These are phyloP conservation scores for Colletotrichum tropicicola DNA, from an alignment of 2,329 filamentous ascomycete genomes.

Conservation along the genomic window DNA sequence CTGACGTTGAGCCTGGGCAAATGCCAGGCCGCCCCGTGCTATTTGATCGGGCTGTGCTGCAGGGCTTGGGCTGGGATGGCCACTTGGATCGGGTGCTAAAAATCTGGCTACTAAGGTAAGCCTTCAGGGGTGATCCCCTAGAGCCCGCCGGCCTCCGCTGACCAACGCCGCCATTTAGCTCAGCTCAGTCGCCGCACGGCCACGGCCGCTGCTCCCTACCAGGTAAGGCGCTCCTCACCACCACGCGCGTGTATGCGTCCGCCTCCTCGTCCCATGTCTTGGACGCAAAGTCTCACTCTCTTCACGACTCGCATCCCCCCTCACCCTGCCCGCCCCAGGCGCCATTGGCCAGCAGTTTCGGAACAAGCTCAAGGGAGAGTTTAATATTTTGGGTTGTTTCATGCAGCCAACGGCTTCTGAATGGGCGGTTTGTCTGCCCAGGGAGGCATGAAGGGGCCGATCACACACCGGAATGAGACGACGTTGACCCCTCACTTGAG, in stretches of 20 bases:
- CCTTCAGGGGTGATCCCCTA: constrained; percentile 26
- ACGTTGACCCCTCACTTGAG: constrained; percentile 11
- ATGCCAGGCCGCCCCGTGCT: background rate
- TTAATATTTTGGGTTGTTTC: constrained; percentile 24
- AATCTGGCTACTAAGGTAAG: background rate
- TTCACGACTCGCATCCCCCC: constrained; percentile 12
- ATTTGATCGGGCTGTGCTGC: constrained; percentile 4
- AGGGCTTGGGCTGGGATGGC: constrained; percentile 15
- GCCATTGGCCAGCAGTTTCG: constrained; percentile 12
- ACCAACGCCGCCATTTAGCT: too few relatives aligned
- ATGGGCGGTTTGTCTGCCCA: background rate
- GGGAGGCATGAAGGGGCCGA: background rate
- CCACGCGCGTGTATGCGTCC: background rate
- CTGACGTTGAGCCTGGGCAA: background rate
- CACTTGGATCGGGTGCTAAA: constrained; percentile 20
- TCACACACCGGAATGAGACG: constrained; percentile 9
- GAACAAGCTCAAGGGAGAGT: constrained; percentile 16
- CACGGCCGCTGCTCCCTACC: too few relatives aligned
- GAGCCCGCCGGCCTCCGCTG: too few relatives aligned
- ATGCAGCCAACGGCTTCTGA: constrained; percentile 20
- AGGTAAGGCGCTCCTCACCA: too few relatives aligned
- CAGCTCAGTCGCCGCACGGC: too few relatives aligned
- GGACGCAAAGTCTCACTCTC: background rate
- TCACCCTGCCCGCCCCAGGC: background rate
- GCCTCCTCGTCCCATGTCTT: constrained; percentile 25